These are phyloP conservation scores for Exsudoporus floridanus DNA, from an alignment of 1,284 basidiomycete genomes.

Conservation along the genomic window DNA sequence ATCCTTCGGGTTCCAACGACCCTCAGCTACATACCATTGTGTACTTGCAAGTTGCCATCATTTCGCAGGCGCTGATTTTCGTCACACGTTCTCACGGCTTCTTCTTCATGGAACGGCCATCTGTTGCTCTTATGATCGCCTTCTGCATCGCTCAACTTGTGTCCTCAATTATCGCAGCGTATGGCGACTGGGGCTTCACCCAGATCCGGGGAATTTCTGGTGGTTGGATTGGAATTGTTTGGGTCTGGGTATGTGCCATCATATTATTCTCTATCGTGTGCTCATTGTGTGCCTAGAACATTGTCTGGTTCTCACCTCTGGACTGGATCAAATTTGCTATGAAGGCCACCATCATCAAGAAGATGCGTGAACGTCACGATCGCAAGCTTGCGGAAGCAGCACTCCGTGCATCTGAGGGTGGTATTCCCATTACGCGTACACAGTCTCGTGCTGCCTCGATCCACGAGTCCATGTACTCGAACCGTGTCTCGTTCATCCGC, in stretches of 20 bases:
- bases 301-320: slow-evolving; percentile 92
- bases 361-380: slow-evolving; percentile 68
- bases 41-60: slow-evolving; percentile 94
- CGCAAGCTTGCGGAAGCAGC: slow-evolving; percentile 36
- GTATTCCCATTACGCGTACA: slow-evolving; percentile 82
- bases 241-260: slow-evolving; percentile 77
- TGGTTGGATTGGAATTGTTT: slow-evolving; percentile 96
- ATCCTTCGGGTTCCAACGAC: slow-evolving; percentile 71
- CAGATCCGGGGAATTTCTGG: slow-evolving; percentile 75
- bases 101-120: slow-evolving; percentile 98
- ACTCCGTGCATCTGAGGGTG: slow-evolving; percentile 47
- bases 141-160: slow-evolving; percentile 93
- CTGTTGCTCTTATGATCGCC: slow-evolving; percentile 82
- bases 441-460: slow-evolving; percentile 87
- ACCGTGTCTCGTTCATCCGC: slow-evolving; percentile 87
- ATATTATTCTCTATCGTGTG: neutral
- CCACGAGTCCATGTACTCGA: slow-evolving; percentile 92
- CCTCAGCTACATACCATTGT: slow-evolving; percentile 75
- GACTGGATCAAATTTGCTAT: slow-evolving; percentile 96
- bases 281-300: slow-evolving; percentile 55
- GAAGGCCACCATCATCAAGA: slow-evolving; percentile 90
- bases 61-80: slow-evolving; percentile 97
- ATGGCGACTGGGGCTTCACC: slow-evolving; percentile 91
- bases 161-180: slow-evolving; percentile 93
- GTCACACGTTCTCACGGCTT: slow-evolving; percentile 94